Percentiles rank a stretch among this genome's conserved stretches.
Evolutionary conservation across 108 stramenopile species (phyloP).

Genomic region (Aurantiochytrium sp.): DNA sequence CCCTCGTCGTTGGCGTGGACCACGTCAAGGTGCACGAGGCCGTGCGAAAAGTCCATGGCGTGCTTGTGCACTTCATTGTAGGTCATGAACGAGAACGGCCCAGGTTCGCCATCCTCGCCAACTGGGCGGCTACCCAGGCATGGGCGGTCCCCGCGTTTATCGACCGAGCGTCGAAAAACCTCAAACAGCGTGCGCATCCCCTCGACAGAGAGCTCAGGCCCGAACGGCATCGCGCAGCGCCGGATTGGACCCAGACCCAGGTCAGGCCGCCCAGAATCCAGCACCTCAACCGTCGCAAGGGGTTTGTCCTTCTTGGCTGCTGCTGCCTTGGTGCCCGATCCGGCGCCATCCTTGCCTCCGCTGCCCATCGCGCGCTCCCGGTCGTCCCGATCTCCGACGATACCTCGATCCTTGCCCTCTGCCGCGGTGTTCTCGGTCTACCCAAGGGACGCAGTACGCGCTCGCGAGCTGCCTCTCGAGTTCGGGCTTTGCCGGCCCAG

Average conservation of each 20-base stretch:
- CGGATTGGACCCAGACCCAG: neutral
- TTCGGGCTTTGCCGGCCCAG: no score
- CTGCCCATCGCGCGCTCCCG: neutral
- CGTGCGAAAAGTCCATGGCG: neutral
- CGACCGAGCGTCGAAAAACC: neutral
- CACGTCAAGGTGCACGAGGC: slow-evolving; percentile 10
- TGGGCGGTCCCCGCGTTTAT: neutral
- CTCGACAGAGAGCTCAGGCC: neutral
- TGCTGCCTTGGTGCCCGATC: neutral
- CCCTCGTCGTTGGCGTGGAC: neutral
- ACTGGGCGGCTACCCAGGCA: neutral
- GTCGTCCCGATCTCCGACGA: no score
- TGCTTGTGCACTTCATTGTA: neutral
- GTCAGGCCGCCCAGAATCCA: neutral
- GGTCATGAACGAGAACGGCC: neutral
- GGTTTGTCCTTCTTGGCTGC: neutral
- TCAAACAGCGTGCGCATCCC: neutral
- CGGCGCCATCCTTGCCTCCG: neutral
- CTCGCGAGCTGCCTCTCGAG: no score
- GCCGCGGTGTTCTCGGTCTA: no score
- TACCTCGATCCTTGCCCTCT: no score
- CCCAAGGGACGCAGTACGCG: no score
- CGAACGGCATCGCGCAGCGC: neutral
- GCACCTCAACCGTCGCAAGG: neutral
- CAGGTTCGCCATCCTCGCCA: neutral